These are phyloP conservation scores for Geotrichum restrictum DNA, from an alignment of 1,139 yeast genomes.

Conservation along the genomic window DNA sequence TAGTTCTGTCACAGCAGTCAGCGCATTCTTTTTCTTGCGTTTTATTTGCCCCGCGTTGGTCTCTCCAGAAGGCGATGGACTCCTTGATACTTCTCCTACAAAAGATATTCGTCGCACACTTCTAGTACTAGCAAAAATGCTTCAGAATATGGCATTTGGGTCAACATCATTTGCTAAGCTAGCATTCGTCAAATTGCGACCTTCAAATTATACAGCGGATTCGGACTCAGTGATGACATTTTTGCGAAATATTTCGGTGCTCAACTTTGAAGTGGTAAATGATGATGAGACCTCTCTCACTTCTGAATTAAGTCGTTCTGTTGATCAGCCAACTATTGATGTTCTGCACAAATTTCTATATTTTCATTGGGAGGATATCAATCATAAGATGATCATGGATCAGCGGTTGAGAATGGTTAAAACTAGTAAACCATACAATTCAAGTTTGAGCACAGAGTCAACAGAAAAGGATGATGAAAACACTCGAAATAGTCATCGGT, in stretches of 20 bases:
- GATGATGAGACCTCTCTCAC: conserved; percentile 14
- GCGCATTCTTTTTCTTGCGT: conserved; percentile 74
- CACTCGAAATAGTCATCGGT: conserved; percentile 21
- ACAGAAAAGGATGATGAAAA: conserved; percentile 24
- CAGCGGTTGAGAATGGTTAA: conserved; percentile 22
- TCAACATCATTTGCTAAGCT: conserved; percentile 57
- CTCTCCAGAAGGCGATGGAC: conserved; percentile 63
- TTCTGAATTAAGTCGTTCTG: conserved; percentile 3
- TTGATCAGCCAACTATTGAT: conserved; percentile 30
- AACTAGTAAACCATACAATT: not conserved
- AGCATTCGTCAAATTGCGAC: conserved; percentile 42
- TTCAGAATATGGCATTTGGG: conserved; percentile 82
- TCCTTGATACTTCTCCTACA: conserved; percentile 31
- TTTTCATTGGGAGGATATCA: conserved; percentile 53
- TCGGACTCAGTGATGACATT: conserved; percentile 16
- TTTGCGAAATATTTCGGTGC: conserved; percentile 22
- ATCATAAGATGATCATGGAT: conserved; percentile 31
- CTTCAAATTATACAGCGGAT: conserved; percentile 1
- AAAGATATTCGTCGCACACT: conserved; percentile 57
- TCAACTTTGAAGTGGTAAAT: conserved; percentile 8
- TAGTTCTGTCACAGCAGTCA: conserved; percentile 62
- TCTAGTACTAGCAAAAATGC: conserved; percentile 69
- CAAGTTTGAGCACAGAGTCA: not conserved
- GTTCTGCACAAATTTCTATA: conserved; percentile 61
- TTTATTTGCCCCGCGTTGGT: conserved; percentile 83